Base-by-base conservation (phyloP, 352 stramenopile genomes). In the Pythium utonaiense region DNA sequence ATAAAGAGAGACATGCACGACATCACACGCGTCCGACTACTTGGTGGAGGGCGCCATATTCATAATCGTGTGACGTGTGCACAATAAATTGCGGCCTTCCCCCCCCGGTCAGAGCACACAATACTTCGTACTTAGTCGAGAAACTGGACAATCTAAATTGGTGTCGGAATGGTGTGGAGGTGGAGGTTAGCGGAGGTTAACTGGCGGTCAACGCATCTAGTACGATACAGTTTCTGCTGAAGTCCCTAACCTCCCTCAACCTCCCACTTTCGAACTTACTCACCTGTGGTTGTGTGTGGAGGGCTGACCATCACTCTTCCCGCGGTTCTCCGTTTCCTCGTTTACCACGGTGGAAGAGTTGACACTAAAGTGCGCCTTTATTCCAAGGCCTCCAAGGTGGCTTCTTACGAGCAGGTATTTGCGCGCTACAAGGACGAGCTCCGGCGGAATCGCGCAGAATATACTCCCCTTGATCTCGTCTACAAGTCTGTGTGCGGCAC, bases 241-340 rank as follows among this genome's bases (percentile, higher is more conserved):
- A 52, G 4, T n/a, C 25, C 28, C 42, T 53, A 64, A 67, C 58
- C 44, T 25, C 41, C 64, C 3, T 42, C 16, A 64, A 58, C 48
- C 4, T 31, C 33, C 48, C 17, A 25, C 42, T 48, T 62, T 71
- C 52, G 42, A 60, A 62, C 53, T 62, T 61, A 28, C 31, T 40
- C 24, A 52, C 40, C 60, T 59, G 53, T 60, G 38, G 59, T 57
- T 60, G 53, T 66, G 53, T 64, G 51, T 57, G 49, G 44, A 34
- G 48, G 59, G 38, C 45, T 53, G 65, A 72, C 55, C 65, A 72
- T 72, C 65, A 72, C 60, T 72, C 65, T 68, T 67, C 65, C 55
- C 65, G 60, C 65, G 59, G 54, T 72, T 72, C 65, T 72, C 65
- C 55, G 65, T 72, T 67, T 71, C 64, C 24, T 61, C 60, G 50